phyloP scores from a whole-genome alignment of 805 yeast species.

The Yarrowia phangngaensis region DNA sequence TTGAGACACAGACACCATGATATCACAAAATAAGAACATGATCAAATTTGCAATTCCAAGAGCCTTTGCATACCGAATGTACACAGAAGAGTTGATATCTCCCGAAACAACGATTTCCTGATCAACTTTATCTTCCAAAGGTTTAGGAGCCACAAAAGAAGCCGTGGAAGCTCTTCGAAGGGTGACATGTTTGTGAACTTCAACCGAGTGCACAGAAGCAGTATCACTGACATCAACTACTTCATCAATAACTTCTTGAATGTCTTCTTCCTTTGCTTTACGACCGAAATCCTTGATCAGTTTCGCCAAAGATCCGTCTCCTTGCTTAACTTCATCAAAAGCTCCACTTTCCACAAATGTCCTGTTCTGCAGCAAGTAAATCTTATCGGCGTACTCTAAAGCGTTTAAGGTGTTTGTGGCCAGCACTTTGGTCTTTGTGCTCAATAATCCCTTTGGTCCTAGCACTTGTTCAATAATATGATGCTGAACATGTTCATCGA shows the following conservation, averaged over 20 bases:
- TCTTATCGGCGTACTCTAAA: slow-evolving; percentile 63
- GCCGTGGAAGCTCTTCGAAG: slow-evolving; percentile 14
- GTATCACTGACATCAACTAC: neutral
- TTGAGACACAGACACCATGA: slow-evolving; percentile 48
- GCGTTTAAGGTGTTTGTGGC: slow-evolving; percentile 82
- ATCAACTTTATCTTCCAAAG: slow-evolving; percentile 6
- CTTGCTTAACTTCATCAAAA: slow-evolving; percentile 47
- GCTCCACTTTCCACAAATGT: slow-evolving; percentile 53
- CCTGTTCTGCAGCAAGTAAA: slow-evolving; percentile 57
- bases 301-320: slow-evolving; percentile 28
- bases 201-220: slow-evolving; percentile 6
- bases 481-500: slow-evolving; percentile 93
- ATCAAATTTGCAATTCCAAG: slow-evolving; percentile 46
- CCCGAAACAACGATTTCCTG: slow-evolving; percentile 20
- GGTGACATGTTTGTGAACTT: slow-evolving; percentile 1
- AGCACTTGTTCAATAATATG: slow-evolving; percentile 68
- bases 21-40: slow-evolving; percentile 40
- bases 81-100: slow-evolving; percentile 59
- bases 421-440: slow-evolving; percentile 64
- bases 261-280: slow-evolving; percentile 3
- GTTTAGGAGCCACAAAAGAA: slow-evolving; percentile 9
- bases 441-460: slow-evolving; percentile 70
- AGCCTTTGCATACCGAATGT: slow-evolving; percentile 69
- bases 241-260: neutral
- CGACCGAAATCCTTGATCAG: slow-evolving; percentile 32